Evolutionary conservation across 2,329 filamentous ascomycete genomes (phyloP), one percentile per base, ranked within the genome.

Genomic region (Talaromyces sp.): DNA sequence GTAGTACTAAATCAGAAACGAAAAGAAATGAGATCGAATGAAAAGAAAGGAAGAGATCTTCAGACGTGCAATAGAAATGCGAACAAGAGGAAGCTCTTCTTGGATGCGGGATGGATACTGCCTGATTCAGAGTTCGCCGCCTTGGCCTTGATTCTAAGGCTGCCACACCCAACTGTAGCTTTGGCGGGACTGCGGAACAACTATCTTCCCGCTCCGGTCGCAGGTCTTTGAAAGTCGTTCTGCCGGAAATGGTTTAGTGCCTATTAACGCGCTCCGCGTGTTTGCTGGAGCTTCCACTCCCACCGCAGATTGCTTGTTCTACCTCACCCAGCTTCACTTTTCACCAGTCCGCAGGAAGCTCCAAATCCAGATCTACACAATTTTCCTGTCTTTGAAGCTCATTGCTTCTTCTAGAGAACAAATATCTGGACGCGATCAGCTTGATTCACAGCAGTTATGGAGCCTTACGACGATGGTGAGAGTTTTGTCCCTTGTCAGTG

Each of bases 401-500:
- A 19, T n/a, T 13, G 15, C 11, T 25, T 38, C 2, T 22, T 11
- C 22, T 13, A 54, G n/a, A 19, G 51, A 8, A 17, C 34, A 53
- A 31, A 17, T 27, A 7, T 43, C 13, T 43, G 1, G 8, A 17
- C 8, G 34, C 31, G 47, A 54, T 31, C 22, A 43, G 27, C 25
- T 40, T 10, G n/a, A 43, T n/a, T 17, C 15, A n/a, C 8, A 45
- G 61, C 29, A 56, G 63, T 47, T 62, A 78, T 78, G 76, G 76
- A 78, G 47, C 68, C 71, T 59, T 77, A 77, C 56, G 76, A 79
- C 29, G 76, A 78, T 53, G 73, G 75, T 72, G 68, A 61, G 64
- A 62, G 36, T 27, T 17, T 38, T 10, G 51, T 31, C 15, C 53
- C 11, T 47, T 40, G 19, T 63, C 40, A 11, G 11, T 49, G 29